These are phyloP conservation scores for Phytophthora pini DNA, from an alignment of 352 stramenopile species.

Conservation along the genomic window DNA sequence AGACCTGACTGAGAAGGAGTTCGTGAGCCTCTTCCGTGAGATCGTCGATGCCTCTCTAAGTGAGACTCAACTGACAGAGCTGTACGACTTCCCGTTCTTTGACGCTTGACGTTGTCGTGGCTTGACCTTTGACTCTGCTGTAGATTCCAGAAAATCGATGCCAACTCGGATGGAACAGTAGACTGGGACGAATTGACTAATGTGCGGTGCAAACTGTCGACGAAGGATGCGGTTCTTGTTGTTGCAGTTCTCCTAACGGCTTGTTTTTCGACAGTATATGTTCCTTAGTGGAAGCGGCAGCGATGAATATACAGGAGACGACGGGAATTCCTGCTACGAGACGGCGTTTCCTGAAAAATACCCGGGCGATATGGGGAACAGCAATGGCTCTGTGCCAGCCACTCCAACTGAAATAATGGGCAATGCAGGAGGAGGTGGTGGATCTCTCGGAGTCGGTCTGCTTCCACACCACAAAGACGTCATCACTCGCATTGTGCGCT, in stretches of 20 bases:
- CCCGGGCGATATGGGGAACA: constrained; percentile 25
- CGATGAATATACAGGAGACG: constrained; percentile 69
- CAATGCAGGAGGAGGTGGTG: constrained; percentile 28
- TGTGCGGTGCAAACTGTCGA: constrained; percentile 32
- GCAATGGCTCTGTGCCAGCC: constrained; percentile 17
- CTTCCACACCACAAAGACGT: constrained; percentile 73
- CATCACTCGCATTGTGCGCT: constrained; percentile 69
- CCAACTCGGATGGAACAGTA: constrained; percentile 86
- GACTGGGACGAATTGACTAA: constrained; percentile 93
- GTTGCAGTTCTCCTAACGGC: not conserved
- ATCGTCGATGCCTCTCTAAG: constrained; percentile 82
- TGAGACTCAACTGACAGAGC: constrained; percentile 79
- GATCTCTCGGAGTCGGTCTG: constrained; percentile 28
- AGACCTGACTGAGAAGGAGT: constrained; percentile 86
- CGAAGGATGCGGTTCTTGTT: not conserved
- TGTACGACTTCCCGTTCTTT: constrained; percentile 50
- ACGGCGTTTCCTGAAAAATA: constrained; percentile 67
- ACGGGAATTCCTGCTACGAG: constrained; percentile 69
- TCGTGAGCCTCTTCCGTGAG: constrained; percentile 83
- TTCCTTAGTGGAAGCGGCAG: constrained; percentile 78
- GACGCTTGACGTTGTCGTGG: not conserved
- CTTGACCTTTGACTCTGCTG: not conserved
- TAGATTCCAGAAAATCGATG: constrained; percentile 91
- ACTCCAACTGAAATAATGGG: constrained; percentile 31
- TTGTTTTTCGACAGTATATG: constrained; percentile 62